phyloP scores from a whole-genome alignment of 2,329 filamentous ascomycete genomes.

The Diplodia intermedia region DNA sequence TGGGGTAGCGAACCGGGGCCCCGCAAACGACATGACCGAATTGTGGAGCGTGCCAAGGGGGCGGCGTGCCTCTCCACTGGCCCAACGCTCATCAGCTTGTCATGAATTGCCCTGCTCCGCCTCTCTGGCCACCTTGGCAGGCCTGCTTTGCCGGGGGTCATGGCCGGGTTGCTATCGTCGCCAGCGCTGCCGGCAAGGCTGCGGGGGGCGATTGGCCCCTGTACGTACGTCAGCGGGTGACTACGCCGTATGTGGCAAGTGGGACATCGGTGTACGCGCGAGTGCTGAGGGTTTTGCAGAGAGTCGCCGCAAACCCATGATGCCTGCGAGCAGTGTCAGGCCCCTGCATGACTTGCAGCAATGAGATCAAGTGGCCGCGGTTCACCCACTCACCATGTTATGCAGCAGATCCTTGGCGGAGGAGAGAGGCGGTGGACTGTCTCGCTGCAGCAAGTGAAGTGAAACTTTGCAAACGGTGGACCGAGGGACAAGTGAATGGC shows the following conservation, averaged over 20 bases:
- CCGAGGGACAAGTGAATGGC: not conserved
- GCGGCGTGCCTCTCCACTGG: conserved; percentile 18
- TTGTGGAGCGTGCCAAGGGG: conserved; percentile 20
- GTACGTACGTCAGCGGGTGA: no score
- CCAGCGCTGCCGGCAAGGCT: not conserved
- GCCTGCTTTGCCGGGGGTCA: not conserved
- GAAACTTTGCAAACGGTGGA: not conserved
- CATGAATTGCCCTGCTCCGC: conserved; percentile 1
- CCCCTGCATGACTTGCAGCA: conserved; percentile 17
- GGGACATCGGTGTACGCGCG: not conserved
- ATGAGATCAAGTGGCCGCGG: not conserved
- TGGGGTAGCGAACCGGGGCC: conserved; percentile 16
- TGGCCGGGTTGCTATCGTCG: not conserved
- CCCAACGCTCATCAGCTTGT: conserved; percentile 9
- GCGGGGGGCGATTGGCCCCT: not conserved
- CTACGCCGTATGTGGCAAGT: not conserved
- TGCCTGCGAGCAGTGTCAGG: not conserved
- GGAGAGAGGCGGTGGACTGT: not conserved
- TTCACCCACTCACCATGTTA: not conserved
- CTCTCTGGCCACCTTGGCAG: conserved; percentile 14
- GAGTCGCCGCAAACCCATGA: not conserved
- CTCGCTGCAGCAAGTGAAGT: conserved; percentile 3
- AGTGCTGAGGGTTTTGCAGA: not conserved
- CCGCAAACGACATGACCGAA: conserved; percentile 23
- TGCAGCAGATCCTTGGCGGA: conserved; percentile 5